Evolutionary conservation across 2,329 filamentous ascomycete species (phyloP), one percentile per base, ranked within the genome.

Genomic region (Hypocrella siamensis): DNA sequence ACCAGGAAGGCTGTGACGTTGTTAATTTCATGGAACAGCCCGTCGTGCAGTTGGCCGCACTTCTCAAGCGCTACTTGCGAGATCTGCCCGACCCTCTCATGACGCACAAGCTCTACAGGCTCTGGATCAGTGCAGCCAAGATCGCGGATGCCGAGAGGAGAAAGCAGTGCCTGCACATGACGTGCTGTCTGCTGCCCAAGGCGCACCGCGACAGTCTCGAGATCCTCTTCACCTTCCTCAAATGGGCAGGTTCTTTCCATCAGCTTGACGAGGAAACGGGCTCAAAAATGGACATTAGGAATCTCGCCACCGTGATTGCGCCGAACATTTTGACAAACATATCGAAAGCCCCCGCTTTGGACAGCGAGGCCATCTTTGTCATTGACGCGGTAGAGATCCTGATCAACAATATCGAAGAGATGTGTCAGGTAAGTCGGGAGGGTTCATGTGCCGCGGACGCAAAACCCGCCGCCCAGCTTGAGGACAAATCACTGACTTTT

Each of bases 201-300:
- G 71, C 77, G 31, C 85, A 98, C 51, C 75, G 90, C 37, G 90
- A 98, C 54, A 86, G 81, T 14, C 75, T 98, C 55, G 90, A 98
- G 56, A 85, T 98, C 26, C 58, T 98, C 2, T 96, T 94, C 58
- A 81, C 77, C 31, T 98, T 98, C 65, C 67, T 98, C 29, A 93
- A 93, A 48, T 98, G 90, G 88, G 84, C 86, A 5, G 85, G 86
- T 4, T 93, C 86, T 2, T 98, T 98, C 62, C 88, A 92, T 39
- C 86, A 94, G 48, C 77, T 98, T 11, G 90, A 98, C 45, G 90
- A 98, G 47, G 90, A 98, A 51, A 81, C 80, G 16, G 90, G 90
- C 17, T 94, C 88, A 44, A 94, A 96, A 65, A 98, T 98, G 90
- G 90, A 98, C 52, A 81, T 93, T 32, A 85, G 93, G 61, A 98